Conservation (phyloP, 805 yeast species). For the Torulaspora delbrueckii region DNA sequence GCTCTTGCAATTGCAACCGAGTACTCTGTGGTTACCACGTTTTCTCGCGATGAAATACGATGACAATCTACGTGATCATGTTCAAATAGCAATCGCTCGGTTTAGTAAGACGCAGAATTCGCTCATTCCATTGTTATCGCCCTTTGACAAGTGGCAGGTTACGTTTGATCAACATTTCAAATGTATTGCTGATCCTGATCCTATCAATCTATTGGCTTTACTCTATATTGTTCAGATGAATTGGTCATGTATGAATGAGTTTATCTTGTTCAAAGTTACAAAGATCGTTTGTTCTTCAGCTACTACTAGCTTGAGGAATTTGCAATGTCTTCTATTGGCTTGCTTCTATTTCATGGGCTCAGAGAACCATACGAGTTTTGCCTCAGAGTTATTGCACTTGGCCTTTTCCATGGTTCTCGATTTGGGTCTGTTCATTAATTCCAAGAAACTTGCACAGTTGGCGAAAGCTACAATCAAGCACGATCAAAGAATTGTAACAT, state of each 20-base stretch:
- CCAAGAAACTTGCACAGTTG: constrained; percentile 18
- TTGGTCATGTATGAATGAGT: constrained; percentile 30
- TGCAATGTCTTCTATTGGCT: constrained; percentile 25
- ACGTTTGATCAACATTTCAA: constrained; percentile 7
- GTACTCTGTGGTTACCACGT: constrained; percentile 18
- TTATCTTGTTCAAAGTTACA: constrained; percentile 25
- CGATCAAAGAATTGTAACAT: constrained; percentile 18
- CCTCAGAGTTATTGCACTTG: constrained; percentile 22
- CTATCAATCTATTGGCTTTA: constrained; percentile 18
- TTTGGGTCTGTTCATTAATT: constrained; percentile 25
- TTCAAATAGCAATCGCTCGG: constrained; percentile 11
- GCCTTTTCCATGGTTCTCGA: constrained; percentile 20
- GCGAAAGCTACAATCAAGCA: constrained; percentile 1
- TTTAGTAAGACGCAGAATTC: constrained; percentile 22
- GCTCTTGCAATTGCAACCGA: constrained; percentile 20
- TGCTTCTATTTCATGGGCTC: constrained; percentile 29
- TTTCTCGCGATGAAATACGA: constrained; percentile 19
- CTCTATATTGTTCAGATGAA: constrained; percentile 29
- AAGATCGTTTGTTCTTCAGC: constrained; percentile 22
- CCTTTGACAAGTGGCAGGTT: constrained; percentile 17
- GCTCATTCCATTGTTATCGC: constrained; percentile 25
- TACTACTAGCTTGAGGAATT: constrained; percentile 13
- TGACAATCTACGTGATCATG: constrained; percentile 11
- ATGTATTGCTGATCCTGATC: constrained; percentile 9
- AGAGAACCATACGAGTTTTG: constrained; percentile 7